phyloP scores from a whole-genome alignment of 176 grass and related monocot species.

The Raddia guianensis region DNA sequence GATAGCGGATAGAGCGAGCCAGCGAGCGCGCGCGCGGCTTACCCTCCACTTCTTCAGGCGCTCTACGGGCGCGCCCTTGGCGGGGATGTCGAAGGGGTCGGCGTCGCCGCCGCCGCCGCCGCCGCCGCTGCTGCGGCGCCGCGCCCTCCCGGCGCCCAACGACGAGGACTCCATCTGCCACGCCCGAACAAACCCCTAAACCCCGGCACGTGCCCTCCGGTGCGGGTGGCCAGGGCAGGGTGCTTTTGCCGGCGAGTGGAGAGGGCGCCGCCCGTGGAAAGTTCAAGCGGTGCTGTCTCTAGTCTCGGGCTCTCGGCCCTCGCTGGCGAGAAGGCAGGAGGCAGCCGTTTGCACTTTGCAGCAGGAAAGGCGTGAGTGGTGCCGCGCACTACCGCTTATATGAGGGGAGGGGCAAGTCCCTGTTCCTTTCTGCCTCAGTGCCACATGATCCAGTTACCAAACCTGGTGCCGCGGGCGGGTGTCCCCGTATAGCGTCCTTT shows the following conservation, averaged over 20 bases:
- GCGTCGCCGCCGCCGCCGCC: background rate
- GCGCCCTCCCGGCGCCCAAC: constrained; percentile 28
- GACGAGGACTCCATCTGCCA: constrained; percentile 45
- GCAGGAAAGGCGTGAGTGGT: too few relatives aligned
- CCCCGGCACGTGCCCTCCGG: background rate
- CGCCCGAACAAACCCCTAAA: constrained; percentile 27
- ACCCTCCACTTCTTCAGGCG: constrained; percentile 73
- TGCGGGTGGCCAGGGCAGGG: background rate
- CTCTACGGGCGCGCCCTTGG: constrained; percentile 64
- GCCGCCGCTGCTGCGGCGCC: constrained; percentile 14
- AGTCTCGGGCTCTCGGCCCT: too few relatives aligned
- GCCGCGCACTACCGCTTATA: too few relatives aligned
- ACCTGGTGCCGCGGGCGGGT: too few relatives aligned
- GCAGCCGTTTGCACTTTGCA: too few relatives aligned
- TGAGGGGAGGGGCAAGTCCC: too few relatives aligned
- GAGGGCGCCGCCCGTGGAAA: background rate
- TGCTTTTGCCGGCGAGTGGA: background rate
- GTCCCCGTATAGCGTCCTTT: too few relatives aligned
- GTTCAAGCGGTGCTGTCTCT: background rate
- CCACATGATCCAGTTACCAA: too few relatives aligned
- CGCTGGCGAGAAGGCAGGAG: background rate
- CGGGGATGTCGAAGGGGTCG: constrained; percentile 64
- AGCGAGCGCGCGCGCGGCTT: background rate
- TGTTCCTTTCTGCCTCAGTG: too few relatives aligned
- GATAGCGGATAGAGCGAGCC: background rate